These are phyloP conservation scores for Phytopythium oedochilum DNA, from an alignment of 352 stramenopile species.

Conservation along the genomic window DNA sequence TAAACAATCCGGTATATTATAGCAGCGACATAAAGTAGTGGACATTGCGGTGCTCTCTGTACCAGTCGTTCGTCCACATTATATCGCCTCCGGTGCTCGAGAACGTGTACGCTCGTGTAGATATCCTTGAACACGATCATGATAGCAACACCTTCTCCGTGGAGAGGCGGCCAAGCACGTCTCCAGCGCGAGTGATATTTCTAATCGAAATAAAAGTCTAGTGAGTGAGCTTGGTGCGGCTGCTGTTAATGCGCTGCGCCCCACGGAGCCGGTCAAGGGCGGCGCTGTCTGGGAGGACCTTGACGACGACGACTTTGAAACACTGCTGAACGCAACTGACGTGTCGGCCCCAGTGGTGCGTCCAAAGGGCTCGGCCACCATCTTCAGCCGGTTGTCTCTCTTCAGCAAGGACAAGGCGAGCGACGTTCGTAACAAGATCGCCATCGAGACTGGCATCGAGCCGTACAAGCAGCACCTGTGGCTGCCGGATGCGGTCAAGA, in stretches of 20 bases:
- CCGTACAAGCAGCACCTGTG: not conserved
- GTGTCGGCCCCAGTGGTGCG: no score
- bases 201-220: not conserved
- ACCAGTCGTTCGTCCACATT: no score
- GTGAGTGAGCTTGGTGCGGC: not conserved
- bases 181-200: not conserved
- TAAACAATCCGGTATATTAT: no score
- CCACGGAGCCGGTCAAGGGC: not conserved
- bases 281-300: not conserved
- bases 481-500: not conserved
- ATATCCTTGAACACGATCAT: not conserved
- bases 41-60: no score
- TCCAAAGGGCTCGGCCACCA: no score
- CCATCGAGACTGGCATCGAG: not conserved
- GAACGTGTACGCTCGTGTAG: conserved; percentile 1
- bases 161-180: not conserved
- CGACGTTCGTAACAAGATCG: not conserved
- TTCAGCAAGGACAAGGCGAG: not conserved
- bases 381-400: not conserved
- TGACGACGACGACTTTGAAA: not conserved
- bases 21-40: no score
- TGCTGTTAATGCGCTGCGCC: not conserved
- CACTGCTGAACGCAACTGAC: not conserved
- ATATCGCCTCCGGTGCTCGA: conserved; percentile 1
- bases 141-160: not conserved